Percentiles rank a stretch among this genome's conserved stretches.
phyloP scores from a whole-genome alignment of 1,139 yeast species.

The Insectozyma bohioensis region DNA sequence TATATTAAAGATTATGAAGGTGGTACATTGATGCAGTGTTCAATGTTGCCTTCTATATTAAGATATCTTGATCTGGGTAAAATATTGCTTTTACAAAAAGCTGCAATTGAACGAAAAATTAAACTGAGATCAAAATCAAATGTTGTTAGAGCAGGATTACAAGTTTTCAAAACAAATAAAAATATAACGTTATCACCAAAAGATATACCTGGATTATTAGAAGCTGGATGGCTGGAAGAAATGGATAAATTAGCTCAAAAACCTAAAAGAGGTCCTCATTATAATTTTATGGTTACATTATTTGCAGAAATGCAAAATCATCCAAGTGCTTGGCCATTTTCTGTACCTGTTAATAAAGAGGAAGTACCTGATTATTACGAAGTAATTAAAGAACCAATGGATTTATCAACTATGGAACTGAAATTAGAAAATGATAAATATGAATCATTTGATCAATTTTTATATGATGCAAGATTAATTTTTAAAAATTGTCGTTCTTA shows the following conservation, averaged over 20 bases:
- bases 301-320: conserved; percentile 88
- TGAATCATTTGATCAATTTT: conserved; percentile 85
- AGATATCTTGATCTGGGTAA: conserved; percentile 89
- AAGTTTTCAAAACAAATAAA: conserved; percentile 59
- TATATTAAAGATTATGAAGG: conserved; percentile 98
- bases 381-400: conserved; percentile 99
- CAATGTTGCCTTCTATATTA: conserved; percentile 79
- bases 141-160: conserved; percentile 78
- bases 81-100: conserved; percentile 81
- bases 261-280: conserved; percentile 94
- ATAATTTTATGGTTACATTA: conserved; percentile 87
- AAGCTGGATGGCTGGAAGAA: conserved; percentile 97
- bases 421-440: conserved; percentile 91
- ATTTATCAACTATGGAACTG: conserved; percentile 90
- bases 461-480: conserved; percentile 82
- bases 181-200: conserved; percentile 53
- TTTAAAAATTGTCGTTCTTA: conserved; percentile 89
- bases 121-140: conserved; percentile 77
- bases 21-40: conserved; percentile 96
- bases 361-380: conserved; percentile 97
- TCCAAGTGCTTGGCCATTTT: conserved; percentile 99
- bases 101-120: conserved; percentile 85
- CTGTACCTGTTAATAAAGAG: conserved; percentile 86
- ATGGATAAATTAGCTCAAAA: conserved; percentile 96
- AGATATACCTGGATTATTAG: conserved; percentile 82